Evolutionary conservation across 148 eudicot species (phyloP).

Genomic region (Chenopodium formosanum): DNA sequence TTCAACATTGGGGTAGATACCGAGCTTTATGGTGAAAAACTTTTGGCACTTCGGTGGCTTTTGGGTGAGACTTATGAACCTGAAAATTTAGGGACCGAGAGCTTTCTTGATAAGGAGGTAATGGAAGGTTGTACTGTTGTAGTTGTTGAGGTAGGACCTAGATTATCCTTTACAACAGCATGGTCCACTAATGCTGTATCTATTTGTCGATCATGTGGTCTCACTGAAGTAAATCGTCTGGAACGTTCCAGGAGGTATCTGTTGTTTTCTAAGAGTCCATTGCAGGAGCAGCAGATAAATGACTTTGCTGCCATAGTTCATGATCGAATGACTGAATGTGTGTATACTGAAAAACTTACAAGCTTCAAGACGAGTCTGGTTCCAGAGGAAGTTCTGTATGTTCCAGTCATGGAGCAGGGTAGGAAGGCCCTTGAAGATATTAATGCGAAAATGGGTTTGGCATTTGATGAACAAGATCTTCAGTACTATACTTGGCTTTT

Average conservation of each 20-base stretch:
- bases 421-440: constrained; percentile 77
- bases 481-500: constrained; percentile 78
- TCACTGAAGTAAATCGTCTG: constrained; percentile 65
- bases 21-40: constrained; percentile 49
- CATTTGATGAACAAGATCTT: constrained; percentile 90
- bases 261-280: constrained; percentile 45
- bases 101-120: constrained; percentile 59
- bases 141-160: constrained; percentile 84
- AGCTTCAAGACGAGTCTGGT: constrained; percentile 59
- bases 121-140: constrained; percentile 35
- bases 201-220: constrained; percentile 74
- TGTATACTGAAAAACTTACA: constrained; percentile 56
- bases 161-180: constrained; percentile 87
- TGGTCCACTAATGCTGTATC: constrained; percentile 96
- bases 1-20: constrained; percentile 63
- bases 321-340: constrained; percentile 92
- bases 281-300: constrained; percentile 55
- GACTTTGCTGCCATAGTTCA: constrained; percentile 87
- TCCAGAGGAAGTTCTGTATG: constrained; percentile 70
- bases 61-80: constrained; percentile 82
- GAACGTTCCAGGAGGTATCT: constrained; percentile 82
- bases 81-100: constrained; percentile 54
- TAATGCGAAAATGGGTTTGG: constrained; percentile 79
- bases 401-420: constrained; percentile 78
- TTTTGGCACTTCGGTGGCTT: constrained; percentile 65